Base-by-base conservation (phyloP, 108 stramenopile species). In the Skeletonema menzelii region DNA sequence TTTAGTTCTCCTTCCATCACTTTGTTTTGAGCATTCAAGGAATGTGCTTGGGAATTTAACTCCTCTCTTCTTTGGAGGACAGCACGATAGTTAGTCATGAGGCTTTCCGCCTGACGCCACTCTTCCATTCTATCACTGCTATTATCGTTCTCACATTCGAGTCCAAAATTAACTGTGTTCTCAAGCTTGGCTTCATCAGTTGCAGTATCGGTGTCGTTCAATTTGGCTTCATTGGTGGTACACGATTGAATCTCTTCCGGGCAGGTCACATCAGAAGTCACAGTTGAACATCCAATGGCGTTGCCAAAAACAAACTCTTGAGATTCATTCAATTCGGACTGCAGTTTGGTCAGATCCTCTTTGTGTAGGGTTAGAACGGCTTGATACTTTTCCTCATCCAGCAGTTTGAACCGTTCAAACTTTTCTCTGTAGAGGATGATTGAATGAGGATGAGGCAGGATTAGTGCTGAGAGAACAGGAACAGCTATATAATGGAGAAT, bases 321-420 rank as follows among this genome's bases (percentile, higher is more conserved):
- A 8, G 80, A 75, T 27, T 68, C 35, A 42, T 72, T 63, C 37
- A 82, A 55, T 49, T 82, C 80, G 28, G 19, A 1, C 37, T 75
- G 69, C 30, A 82, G 64, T 42, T 75, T 57, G 47, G 35, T 31
- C 30, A 82, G 69, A 67, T 82, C 80, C 63, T 62, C 73, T 49
- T 31, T 70, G 58, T 82, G 73, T 74, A 75, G 31, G 2, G 37
- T 66, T 37, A 63, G 24, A 20, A 82, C 63, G 0, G 80, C 63
- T 56, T 27, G 62, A 38, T 69, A 82, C 74, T 75, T 82, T 37
- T 82, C 80, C 32, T 67, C 74, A 30, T 82, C 80, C 32, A 74
- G 37, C 19, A 75, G 24, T 38, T 72, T 70, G 65, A 82, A 75
- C 35, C 74, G 69, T 47, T 75, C 80, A 72, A 82, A 75, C 53